Evolutionary conservation across 768 basidiomycete species (phyloP).

Genomic region (Macrolepiota fuliginosa): DNA sequence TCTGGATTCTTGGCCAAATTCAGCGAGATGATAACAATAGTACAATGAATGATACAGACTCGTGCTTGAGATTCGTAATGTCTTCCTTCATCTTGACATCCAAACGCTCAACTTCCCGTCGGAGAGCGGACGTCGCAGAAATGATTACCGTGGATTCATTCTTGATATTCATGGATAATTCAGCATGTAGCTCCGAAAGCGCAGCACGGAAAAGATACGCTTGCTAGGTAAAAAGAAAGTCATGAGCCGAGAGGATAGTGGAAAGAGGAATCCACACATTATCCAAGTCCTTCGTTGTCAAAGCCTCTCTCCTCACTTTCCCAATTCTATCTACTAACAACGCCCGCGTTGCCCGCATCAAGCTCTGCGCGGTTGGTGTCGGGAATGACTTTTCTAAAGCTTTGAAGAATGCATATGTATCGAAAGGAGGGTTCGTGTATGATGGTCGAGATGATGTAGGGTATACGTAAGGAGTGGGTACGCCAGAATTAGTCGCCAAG

Average conservation of each 20-base stretch:
- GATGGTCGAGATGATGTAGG: conserved; percentile 22
- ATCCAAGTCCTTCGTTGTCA: conserved; percentile 76
- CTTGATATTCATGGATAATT: conserved; percentile 75
- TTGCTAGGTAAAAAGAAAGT: conserved; percentile 51
- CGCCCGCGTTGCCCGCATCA: conserved; percentile 84
- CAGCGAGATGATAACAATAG: conserved; percentile 5
- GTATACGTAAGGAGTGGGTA: conserved; percentile 11
- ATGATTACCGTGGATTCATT: conserved; percentile 85
- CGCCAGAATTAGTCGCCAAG: background rate
- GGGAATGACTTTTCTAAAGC: conserved; percentile 75
- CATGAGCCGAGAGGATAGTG: background rate
- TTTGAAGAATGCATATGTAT: conserved; percentile 76
- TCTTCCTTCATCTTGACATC: conserved; percentile 95
- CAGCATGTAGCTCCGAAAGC: conserved; percentile 83
- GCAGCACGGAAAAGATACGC: conserved; percentile 95
- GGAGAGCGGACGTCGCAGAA: conserved; percentile 70
- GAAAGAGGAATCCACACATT: conserved; percentile 49
- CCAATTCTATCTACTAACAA: conserved; percentile 75
- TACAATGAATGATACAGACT: conserved; percentile 52
- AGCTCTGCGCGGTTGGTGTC: conserved; percentile 65
- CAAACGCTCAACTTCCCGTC: conserved; percentile 83
- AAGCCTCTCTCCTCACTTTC: conserved; percentile 66
- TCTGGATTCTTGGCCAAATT: conserved; percentile 70
- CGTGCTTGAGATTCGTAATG: conserved; percentile 83
- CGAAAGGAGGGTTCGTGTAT: conserved; percentile 73